Conservation (phyloP, 495 filamentous ascomycete species). For the Paragyromitra xinjiangensis region DNA sequence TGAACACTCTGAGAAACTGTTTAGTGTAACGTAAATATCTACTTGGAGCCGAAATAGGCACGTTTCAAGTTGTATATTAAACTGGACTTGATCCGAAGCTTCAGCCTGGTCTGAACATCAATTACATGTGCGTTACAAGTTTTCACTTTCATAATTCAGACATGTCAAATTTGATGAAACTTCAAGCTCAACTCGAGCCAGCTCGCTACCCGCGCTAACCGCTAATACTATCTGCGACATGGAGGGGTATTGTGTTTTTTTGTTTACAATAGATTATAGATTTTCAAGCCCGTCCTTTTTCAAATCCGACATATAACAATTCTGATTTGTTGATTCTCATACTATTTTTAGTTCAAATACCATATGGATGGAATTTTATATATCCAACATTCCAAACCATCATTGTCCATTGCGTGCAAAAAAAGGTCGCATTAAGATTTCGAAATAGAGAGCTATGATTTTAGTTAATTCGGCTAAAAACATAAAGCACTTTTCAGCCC, state of each 20-base stretch:
- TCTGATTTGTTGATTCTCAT: constrained; percentile 28
- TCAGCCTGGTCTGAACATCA: constrained; percentile 22
- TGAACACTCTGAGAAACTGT: constrained; percentile 30
- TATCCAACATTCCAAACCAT: constrained; percentile 1
- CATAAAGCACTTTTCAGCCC: background rate
- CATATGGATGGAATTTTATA: constrained; percentile 27
- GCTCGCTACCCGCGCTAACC: constrained; percentile 17
- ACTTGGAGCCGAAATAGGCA: constrained; percentile 16
- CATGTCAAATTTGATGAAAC: constrained; percentile 6
- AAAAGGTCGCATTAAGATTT: background rate
- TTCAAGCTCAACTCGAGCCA: constrained; percentile 23
- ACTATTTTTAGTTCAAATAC: constrained; percentile 35
- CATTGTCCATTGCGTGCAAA: constrained; percentile 4
- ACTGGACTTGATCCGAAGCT: constrained; percentile 22
- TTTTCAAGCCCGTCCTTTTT: constrained; percentile 26
- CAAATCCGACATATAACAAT: constrained; percentile 41
- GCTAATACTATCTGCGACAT: constrained; percentile 10
- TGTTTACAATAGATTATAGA: constrained; percentile 10
- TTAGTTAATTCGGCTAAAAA: background rate
- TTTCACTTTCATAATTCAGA: background rate
- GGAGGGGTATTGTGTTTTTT: constrained; percentile 25
- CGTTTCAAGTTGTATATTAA: constrained; percentile 40
- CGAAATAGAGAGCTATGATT: background rate
- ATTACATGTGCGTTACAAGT: constrained; percentile 10
- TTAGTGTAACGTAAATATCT: constrained; percentile 33